Evolutionary conservation across 176 grass and related monocot genomes (phyloP).

Genomic region (Lolium rigidum): DNA sequence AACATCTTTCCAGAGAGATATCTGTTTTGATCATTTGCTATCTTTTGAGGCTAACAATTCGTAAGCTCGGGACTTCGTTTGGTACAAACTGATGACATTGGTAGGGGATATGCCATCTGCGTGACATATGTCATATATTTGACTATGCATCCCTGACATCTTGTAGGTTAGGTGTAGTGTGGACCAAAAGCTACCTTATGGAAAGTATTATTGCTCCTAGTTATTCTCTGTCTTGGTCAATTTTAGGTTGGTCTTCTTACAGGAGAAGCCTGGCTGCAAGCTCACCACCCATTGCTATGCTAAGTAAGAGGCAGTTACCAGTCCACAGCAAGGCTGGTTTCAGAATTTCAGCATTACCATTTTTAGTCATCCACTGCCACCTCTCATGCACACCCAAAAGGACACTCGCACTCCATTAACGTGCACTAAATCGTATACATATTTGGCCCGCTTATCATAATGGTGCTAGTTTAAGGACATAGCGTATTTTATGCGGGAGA

Average conservation of each 20-base stretch:
- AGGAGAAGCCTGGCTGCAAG: slow-evolving; percentile 50
- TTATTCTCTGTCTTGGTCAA: slow-evolving; percentile 55
- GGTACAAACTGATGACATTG: slow-evolving; percentile 18
- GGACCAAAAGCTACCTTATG: slow-evolving; percentile 48
- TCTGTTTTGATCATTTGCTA: neutral
- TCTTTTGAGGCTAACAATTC: neutral
- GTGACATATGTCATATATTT: slow-evolving; percentile 39
- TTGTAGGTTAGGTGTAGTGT: slow-evolving; percentile 47
- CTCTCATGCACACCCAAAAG: slow-evolving; percentile 38
- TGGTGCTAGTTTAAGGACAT: slow-evolving; percentile 9
- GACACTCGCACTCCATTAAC: slow-evolving; percentile 7
- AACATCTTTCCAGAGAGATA: slow-evolving; percentile 12
- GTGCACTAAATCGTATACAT: neutral
- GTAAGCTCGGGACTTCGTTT: neutral
- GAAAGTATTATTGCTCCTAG: slow-evolving; percentile 48
- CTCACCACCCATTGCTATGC: slow-evolving; percentile 44
- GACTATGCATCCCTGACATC: slow-evolving; percentile 40
- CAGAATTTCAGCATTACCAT: slow-evolving; percentile 44
- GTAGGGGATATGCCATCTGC: slow-evolving; percentile 16
- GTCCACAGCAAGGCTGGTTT: slow-evolving; percentile 66
- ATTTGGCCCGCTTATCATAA: neutral
- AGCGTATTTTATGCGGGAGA: slow-evolving; percentile 11
- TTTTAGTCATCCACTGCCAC: slow-evolving; percentile 26
- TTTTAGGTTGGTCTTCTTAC: slow-evolving; percentile 51
- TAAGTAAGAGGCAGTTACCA: slow-evolving; percentile 69